These are phyloP conservation scores for Megacollybia marginata DNA, from an alignment of 768 basidiomycete species.

Conservation along the genomic window DNA sequence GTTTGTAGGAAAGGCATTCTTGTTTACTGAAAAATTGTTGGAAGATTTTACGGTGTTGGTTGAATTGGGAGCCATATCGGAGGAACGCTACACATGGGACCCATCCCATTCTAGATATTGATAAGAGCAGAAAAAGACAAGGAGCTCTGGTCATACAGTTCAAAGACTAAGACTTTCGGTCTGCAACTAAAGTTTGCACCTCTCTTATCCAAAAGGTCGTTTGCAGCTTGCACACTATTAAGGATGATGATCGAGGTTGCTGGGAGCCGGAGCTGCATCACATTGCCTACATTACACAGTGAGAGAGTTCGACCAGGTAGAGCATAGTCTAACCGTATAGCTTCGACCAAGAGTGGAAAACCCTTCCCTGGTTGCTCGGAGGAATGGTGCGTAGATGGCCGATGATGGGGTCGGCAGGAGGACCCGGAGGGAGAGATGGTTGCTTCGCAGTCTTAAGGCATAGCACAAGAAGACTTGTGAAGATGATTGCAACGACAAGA, in stretches of 20 bases:
- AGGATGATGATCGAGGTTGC: constrained; percentile 19
- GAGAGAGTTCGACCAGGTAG: too few species aligned
- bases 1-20: constrained; percentile 10
- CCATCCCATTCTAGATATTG: constrained; percentile 11
- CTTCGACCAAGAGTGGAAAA: too few species aligned
- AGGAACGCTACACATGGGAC: constrained; percentile 7
- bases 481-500: too few species aligned
- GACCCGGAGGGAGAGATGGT: not conserved
- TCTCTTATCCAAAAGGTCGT: constrained; percentile 34
- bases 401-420: not conserved
- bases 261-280: constrained; percentile 12
- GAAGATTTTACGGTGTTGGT: constrained; percentile 15
- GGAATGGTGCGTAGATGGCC: not conserved
- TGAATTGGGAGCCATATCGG: constrained; percentile 18
- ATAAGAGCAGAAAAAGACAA: not conserved
- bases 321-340: too few species aligned
- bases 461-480: too few species aligned
- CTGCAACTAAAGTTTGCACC: constrained; percentile 28
- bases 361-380: not conserved
- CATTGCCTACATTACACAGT: constrained; percentile 2
- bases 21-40: constrained; percentile 18
- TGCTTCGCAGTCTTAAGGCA: too few species aligned
- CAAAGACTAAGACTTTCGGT: constrained; percentile 14
- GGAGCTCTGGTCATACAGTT: constrained; percentile 7
- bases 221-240: constrained; percentile 26